Evolutionary conservation across 139 green algal species (phyloP).

Genomic region (Asterochloris sp.): DNA sequence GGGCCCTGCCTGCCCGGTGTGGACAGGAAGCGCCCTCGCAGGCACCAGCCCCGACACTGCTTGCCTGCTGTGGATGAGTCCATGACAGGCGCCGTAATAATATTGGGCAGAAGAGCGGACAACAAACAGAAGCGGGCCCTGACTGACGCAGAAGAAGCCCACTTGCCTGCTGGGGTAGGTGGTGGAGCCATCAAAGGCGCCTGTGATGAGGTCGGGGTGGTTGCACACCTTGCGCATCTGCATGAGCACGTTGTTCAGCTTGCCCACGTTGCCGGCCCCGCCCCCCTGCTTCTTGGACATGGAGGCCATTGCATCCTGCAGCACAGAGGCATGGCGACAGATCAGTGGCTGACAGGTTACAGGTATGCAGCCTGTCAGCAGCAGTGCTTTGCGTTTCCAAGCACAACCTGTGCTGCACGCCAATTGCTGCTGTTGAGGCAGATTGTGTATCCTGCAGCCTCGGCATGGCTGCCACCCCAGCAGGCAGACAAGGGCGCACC

Average conservation of each 20-base stretch:
- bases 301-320: slow-evolving; percentile 32
- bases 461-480: background rate
- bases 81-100: too few species aligned
- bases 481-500: slow-evolving; percentile 28
- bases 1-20: too few species aligned
- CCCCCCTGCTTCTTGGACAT: slow-evolving; percentile 1
- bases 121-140: too few species aligned
- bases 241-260: slow-evolving; percentile 96
- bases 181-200: slow-evolving; percentile 36
- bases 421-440: background rate
- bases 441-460: background rate
- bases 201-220: slow-evolving; percentile 96
- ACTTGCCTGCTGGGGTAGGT: background rate
- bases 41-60: too few species aligned
- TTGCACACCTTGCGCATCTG: slow-evolving; percentile 98
- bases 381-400: background rate
- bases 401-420: background rate
- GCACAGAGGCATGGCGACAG: background rate
- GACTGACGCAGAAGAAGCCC: too few species aligned
- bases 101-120: too few species aligned
- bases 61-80: too few species aligned
- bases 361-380: background rate
- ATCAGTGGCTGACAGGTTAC: background rate
- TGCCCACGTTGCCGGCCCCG: background rate
- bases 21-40: too few species aligned